phyloP scores from a whole-genome alignment of 306 rosid species.

The Acmispon strigosus region DNA sequence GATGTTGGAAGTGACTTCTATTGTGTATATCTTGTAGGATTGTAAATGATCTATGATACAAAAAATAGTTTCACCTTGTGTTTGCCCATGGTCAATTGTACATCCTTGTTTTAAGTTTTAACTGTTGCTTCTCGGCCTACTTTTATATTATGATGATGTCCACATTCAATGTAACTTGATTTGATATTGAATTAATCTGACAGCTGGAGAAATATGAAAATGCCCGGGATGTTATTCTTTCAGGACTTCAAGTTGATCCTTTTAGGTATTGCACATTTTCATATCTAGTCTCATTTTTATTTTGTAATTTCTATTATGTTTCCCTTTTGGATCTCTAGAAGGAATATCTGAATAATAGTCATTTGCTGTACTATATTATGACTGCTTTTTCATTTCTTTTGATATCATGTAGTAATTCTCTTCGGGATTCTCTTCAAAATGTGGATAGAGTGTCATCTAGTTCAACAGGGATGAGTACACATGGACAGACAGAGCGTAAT shows the following conservation, averaged over 20 bases:
- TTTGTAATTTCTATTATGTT: background rate
- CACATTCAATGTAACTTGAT: background rate
- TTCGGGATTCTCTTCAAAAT: conserved; percentile 55
- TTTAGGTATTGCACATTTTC: conserved; percentile 50
- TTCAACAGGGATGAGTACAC: conserved; percentile 31
- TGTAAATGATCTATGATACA: background rate
- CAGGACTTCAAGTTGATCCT: conserved; percentile 87
- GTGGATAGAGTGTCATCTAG: conserved; percentile 50
- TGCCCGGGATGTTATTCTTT: conserved; percentile 82
- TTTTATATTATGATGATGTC: conserved; percentile 6
- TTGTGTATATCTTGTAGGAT: background rate
- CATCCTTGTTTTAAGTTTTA: background rate
- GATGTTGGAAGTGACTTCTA: background rate
- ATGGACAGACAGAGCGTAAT: conserved; percentile 56
- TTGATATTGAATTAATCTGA: conserved; percentile 21
- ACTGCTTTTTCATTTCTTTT: conserved; percentile 23
- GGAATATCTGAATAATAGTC: conserved; percentile 9
- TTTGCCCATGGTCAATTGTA: conserved; percentile 1
- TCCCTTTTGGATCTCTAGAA: background rate
- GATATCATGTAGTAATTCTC: conserved; percentile 58
- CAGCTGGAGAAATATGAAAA: conserved; percentile 85
- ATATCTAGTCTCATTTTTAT: background rate
- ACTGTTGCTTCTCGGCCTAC: conserved; percentile 7
- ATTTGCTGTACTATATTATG: conserved; percentile 17
- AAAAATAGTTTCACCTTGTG: background rate